Evolutionary conservation across 2,329 filamentous ascomycete genomes (phyloP), one percentile per base, ranked within the genome.

Genomic region (Colletotrichum costaricense): DNA sequence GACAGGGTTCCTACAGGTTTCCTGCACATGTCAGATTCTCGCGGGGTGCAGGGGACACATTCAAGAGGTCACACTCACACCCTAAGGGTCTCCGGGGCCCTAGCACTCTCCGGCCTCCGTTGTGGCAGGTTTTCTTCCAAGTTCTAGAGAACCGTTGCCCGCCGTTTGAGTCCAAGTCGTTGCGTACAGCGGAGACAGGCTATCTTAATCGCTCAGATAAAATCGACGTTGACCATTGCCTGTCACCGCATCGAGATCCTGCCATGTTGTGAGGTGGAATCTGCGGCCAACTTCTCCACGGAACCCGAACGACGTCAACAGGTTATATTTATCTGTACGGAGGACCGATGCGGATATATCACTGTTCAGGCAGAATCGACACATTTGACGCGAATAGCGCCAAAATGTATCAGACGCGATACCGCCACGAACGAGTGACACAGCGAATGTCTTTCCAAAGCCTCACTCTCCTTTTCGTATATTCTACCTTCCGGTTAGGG

Each of bases 201-300:
- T 56, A 69, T 12, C 12, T 26, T 59, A 64, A 73, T 69, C 66
- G 54, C 59, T 64, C 59, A 59, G 70, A 55, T 59, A 12, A 64
- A 55, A 64, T 56, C 59, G 24, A 35, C 26, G 66, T 60, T 49
- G 66, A 69, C 69, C 33, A 59, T 24, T 22, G 66, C 59, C 26
- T 64, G 54, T 14, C 19, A 28, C 30, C 42, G 65, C 30, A 72
- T 72, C 70, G 59, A 69, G 70, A 72, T 72, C 66, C 42, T 55
- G 33, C 54, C 58, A 72, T 52, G 65, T 63, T 69, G 24, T 38
- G n/a, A 12, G 19, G 28, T 63, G 52, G 54, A 38, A 63, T 42
- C 42, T 55, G 59, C 58, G 42, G 33, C 16, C 69, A 54, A 54
- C 54, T 54, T 42, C 30, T 55, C 33, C 65, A 63, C 66, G 24